Conservation (phyloP, 495 filamentous ascomycete genomes). For the Stereocaulon alpinum region DNA sequence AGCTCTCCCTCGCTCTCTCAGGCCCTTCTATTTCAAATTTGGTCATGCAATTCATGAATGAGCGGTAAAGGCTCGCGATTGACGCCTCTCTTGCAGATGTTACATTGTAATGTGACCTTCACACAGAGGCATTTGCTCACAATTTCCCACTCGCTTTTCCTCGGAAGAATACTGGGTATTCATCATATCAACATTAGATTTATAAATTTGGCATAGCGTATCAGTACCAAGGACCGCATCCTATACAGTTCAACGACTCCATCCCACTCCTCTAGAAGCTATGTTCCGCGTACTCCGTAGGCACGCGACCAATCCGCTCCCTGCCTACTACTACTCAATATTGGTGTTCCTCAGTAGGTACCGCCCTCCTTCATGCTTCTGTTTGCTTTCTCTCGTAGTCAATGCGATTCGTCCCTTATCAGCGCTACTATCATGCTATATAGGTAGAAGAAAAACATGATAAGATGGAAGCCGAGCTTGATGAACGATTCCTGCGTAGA, state of each 20-base stretch:
- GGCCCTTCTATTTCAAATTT: no score
- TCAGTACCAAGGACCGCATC: constrained; percentile 1
- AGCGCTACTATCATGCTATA: constrained; percentile 99
- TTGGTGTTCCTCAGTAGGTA: background rate
- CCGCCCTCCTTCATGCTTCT: constrained; percentile 28
- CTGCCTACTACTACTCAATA: background rate
- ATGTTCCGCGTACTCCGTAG: background rate
- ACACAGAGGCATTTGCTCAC: no score
- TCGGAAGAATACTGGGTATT: constrained; percentile 1
- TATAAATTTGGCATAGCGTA: constrained; percentile 4
- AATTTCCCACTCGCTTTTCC: no score
- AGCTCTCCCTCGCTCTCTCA: no score
- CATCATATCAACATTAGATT: constrained; percentile 4
- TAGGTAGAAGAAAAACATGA: constrained; percentile 99
- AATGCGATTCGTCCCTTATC: constrained; percentile 90
- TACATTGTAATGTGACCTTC: no score
- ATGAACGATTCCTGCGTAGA: constrained; percentile 82
- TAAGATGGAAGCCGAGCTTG: constrained; percentile 96
- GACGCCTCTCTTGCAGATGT: no score
- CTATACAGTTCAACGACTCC: constrained; percentile 1
- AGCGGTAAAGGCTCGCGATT: no score
- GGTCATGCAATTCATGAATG: no score
- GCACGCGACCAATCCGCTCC: constrained; percentile 6
- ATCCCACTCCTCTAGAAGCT: background rate
- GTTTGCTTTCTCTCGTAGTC: constrained; percentile 34